These are phyloP conservation scores for Xanthoconium purpureum DNA, from an alignment of 768 basidiomycete genomes.

Conservation along the genomic window DNA sequence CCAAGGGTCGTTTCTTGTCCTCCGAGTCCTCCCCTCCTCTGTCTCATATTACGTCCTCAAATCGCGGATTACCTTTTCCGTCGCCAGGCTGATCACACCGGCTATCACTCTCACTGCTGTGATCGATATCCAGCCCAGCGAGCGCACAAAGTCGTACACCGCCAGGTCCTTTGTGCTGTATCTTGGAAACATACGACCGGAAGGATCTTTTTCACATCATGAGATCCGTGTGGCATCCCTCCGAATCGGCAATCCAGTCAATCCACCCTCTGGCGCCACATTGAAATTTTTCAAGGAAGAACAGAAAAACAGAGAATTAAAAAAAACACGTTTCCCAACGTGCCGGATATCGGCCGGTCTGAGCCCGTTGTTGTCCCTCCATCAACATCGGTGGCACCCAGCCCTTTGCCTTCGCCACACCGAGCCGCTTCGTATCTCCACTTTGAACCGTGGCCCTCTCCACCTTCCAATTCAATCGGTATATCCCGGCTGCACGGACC, in stretches of 20 bases:
- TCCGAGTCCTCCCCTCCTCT: not conserved
- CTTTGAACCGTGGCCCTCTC: slow-evolving; percentile 9
- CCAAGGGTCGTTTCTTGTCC: slow-evolving; percentile 2
- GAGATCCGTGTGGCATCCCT: slow-evolving; percentile 15
- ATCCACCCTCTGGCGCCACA: no score
- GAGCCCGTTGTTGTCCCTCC: slow-evolving; percentile 17
- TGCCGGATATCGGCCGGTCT: slow-evolving; percentile 7
- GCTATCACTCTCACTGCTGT: slow-evolving; percentile 7
- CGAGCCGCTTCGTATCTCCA: slow-evolving; percentile 24
- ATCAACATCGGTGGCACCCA: not conserved
- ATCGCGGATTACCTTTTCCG: no score
- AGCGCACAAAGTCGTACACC: not conserved
- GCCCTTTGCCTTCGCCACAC: slow-evolving; percentile 8
- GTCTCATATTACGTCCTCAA: no score
- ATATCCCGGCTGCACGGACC: slow-evolving; percentile 9
- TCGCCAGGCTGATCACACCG: slow-evolving; percentile 11
- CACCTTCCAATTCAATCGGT: slow-evolving; percentile 29
- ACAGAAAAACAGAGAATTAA: not conserved
- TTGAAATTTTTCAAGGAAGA: no score
- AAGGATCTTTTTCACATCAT: slow-evolving; percentile 11
- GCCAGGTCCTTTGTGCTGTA: slow-evolving; percentile 3
- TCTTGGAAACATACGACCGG: slow-evolving; percentile 10
- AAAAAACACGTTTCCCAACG: slow-evolving; percentile 7
- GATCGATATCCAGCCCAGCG: not conserved
- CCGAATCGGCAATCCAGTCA: not conserved